Base-by-base conservation (phyloP, 768 basidiomycete species). In the Hericium rajendrae region DNA sequence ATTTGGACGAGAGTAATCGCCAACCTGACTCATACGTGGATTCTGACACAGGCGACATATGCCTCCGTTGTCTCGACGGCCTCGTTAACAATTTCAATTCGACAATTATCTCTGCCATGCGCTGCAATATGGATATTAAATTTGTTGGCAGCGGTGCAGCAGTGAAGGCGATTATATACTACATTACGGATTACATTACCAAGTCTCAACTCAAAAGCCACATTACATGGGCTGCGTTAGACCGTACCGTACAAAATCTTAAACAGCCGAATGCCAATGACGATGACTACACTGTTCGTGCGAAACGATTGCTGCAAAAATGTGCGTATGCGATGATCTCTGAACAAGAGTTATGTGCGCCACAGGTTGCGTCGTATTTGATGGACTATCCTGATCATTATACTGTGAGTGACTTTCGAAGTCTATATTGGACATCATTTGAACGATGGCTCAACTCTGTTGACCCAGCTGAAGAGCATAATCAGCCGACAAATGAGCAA, bases 151-250 rank as follows among this genome's bases (percentile, higher is more conserved):
- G 75, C 0, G 78, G 78, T 0, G 43, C 62, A 6, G 57, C 69
- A 0, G 74, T 74, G 1, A 78, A 78, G 55, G 76, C 77, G 0
- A 58, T 76, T 0, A 39, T 75, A 5, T 76, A 74, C 56, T 80
- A 79, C 52, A 74, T 79, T 18, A 79, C 77, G 0, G 70, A 79
- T 54, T 79, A 80, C 53, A 77, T 79, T 13, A 73, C 76, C 0
- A 80, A 80, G 55, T 56, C 70, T 0, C 68, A 73, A 46, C 57
- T 78, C 10, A 75, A 75, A 40, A 59, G 70, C 0, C 73, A 79
- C 62, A 71, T 76, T 0, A 71, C 73, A 0, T 76, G 66, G 63
- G 69, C 74, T 2, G 71, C 74, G 1, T 53, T 78, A 5, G 69
- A 74, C 43, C 20, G 67, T 0, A 70, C 76, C 4, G 60, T 75